Base-by-base conservation (phyloP, 225 moss, liverwort and hornwort genomes). In the Sphagnum tenellum region DNA sequence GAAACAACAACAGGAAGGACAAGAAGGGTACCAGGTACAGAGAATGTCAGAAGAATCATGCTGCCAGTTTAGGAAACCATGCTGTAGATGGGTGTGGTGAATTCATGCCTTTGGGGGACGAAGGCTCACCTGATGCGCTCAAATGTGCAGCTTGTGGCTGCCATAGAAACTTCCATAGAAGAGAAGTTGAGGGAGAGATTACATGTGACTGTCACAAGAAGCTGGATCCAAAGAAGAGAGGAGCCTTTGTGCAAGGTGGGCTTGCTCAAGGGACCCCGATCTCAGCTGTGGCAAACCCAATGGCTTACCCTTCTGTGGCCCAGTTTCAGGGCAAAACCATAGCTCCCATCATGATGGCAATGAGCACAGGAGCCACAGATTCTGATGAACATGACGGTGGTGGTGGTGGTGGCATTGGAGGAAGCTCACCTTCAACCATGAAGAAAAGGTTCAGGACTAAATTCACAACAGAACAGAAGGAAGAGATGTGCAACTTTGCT, bases 41-140 rank as follows among this genome's bases (percentile, higher is more conserved):
- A 65, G 96, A 98, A 85, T 98, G 96, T 80, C 89, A 85, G 83
- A 98, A 93, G 84, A 98, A 98, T 81, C 96, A 98, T 70, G 96
- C 96, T 66, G 96, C 96, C 70, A 87, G 87, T 87, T 90, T 90
- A 83, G 96, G 96, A 71, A 89, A 93, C 56, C 93, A 98, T 68
- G 90, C 96, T 69, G 78, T 98, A 75, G 96, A 98, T 57, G 96
- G 96, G 66, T 98, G 96, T 80, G 93, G 93, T 50, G 96, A 98
- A 87, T 98, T 98, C 59, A 98, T 98, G 96, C 89, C 93, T 50
- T 75, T 83, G 5, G 89, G 96, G 45, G 90, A 93, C 62, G 96
- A 93, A 47, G 96, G 96, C 69, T 76, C 93, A 48, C 5, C 68
- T 58, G 90, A 90, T 57, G 83, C 90, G 75, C 93, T 98, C 2